Evolutionary conservation across 2,329 filamentous ascomycete genomes (phyloP).

Genomic region (Nigrospora sphaerica): DNA sequence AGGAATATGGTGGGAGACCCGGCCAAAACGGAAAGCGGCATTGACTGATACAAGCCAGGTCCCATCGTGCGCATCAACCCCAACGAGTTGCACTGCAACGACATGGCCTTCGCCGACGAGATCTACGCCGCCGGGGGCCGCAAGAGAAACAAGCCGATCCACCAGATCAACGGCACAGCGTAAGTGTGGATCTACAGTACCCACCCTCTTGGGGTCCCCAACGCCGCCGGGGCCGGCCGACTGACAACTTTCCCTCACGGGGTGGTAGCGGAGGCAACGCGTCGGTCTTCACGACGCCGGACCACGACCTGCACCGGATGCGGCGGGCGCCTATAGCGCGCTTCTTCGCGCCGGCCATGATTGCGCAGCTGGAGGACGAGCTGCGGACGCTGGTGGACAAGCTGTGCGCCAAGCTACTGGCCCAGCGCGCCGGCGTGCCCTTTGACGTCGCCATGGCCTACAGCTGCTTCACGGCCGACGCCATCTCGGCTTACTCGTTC

Average conservation of each 20-base stretch:
- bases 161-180: conserved; percentile 10
- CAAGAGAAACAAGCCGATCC: conserved; percentile 15
- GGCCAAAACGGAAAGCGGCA: neutral
- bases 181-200: neutral
- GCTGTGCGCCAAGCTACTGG: conserved; percentile 23
- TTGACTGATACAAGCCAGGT: conserved; percentile 10
- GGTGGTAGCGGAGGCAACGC: too few species aligned
- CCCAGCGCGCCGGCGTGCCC: conserved; percentile 9
- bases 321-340: conserved; percentile 20
- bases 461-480: conserved; percentile 31
- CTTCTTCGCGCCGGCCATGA: conserved; percentile 26
- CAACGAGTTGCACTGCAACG: conserved; percentile 29
- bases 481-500: conserved; percentile 29
- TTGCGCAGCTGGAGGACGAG: conserved; percentile 13
- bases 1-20: conserved; percentile 21
- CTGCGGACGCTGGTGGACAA: conserved; percentile 7
- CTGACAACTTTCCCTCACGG: too few species aligned
- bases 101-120: conserved; percentile 27
- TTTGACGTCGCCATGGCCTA: conserved; percentile 29
- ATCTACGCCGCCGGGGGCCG: conserved; percentile 23
- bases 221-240: too few species aligned
- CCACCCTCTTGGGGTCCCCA: too few species aligned
- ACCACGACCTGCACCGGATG: conserved; percentile 24
- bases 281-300: conserved; percentile 11
- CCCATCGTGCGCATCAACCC: conserved; percentile 32